These are phyloP conservation scores for Angomonas ambiguus DNA, from an alignment of 208 protist genomes.

Conservation along the genomic window DNA sequence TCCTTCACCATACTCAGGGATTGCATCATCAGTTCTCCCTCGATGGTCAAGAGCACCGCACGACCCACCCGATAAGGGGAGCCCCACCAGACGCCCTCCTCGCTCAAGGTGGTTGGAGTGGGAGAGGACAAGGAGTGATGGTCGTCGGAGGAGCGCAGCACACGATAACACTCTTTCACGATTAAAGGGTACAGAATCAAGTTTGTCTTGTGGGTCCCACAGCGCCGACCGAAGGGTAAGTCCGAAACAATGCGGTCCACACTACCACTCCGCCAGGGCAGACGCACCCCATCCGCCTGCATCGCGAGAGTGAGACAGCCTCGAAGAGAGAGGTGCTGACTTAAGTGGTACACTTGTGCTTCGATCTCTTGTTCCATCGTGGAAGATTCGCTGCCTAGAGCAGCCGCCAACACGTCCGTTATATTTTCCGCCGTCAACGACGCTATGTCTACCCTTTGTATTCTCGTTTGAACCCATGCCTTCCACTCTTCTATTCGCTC, in stretches of 20 bases:
- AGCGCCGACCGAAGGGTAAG: conserved; percentile 61
- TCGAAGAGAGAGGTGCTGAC: not conserved
- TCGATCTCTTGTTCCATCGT: not conserved
- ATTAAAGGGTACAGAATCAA: conserved; percentile 37
- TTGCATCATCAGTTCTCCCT: conserved; percentile 31
- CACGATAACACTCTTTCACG: conserved; percentile 39
- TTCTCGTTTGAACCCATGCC: not conserved
- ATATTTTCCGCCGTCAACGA: not conserved
- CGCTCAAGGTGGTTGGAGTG: too few species aligned
- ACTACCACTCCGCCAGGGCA: conserved; percentile 28
- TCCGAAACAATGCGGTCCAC: conserved; percentile 61
- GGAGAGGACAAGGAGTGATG: too few species aligned
- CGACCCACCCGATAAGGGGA: conserved; percentile 20
- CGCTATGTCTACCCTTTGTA: not conserved
- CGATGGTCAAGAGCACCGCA: conserved; percentile 49
- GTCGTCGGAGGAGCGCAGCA: conserved; percentile 14
- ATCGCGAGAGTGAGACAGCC: conserved; percentile 6
- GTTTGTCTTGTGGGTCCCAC: conserved; percentile 50
- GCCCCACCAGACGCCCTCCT: too few species aligned
- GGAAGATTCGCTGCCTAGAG: not conserved
- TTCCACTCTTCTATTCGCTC: not conserved
- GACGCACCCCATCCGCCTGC: conserved; percentile 26
- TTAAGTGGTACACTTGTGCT: not conserved
- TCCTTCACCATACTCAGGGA: conserved; percentile 16
- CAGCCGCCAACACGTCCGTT: not conserved